Evolutionary conservation across 768 basidiomycete genomes (phyloP), one percentile per base, ranked within the genome.

Genomic region (Mycena vulgaris): DNA sequence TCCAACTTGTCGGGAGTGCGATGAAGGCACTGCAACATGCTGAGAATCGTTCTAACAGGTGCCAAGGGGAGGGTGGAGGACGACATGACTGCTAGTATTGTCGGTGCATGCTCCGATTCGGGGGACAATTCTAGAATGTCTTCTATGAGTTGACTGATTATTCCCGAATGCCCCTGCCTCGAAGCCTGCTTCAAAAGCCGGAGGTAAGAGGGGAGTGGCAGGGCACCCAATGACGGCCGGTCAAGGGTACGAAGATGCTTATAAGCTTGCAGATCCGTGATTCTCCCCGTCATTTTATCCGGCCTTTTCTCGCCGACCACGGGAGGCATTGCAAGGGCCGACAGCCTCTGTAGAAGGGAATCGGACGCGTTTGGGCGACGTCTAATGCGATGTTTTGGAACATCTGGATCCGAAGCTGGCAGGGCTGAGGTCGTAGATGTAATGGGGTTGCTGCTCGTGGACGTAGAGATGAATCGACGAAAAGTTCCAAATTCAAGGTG

Each of bases 401-500:
- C 68, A 69, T 69, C 35, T 40, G 47, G 67, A 66, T 77, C 77
- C 56, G 73, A 69, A 66, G 71, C n/a, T n/a, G n/a, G n/a, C n/a
- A n/a, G n/a, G n/a, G n/a, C n/a, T n/a, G 73, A 52, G 11, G 37
- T 57, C 51, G 21, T 28, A 8, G 39, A 45, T 45, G 52, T 19
- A 70, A 60, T 51, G 76, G 76, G 31, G 68, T 73, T 68, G 75
- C 75, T 75, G 75, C 75, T 75, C 74, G 37, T 62, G 58, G 63
- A 72, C 30, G 57, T 69, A 42, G 63, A 61, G 55, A 73, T 23
- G 58, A 62, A 63, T 57, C 63, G 69, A 65, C 65, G 73, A 60
- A 66, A 52, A 51, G 45, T 35, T 81, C 63, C 76, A 78, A 75
- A 82, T 77, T 83, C 82, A 80, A 83, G 82, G 87, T 83, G 83